Percentiles rank a stretch among this genome's conserved stretches.
Conservation (phyloP, 164 flowering plant species). For the Magnolia changhungtana region DNA sequence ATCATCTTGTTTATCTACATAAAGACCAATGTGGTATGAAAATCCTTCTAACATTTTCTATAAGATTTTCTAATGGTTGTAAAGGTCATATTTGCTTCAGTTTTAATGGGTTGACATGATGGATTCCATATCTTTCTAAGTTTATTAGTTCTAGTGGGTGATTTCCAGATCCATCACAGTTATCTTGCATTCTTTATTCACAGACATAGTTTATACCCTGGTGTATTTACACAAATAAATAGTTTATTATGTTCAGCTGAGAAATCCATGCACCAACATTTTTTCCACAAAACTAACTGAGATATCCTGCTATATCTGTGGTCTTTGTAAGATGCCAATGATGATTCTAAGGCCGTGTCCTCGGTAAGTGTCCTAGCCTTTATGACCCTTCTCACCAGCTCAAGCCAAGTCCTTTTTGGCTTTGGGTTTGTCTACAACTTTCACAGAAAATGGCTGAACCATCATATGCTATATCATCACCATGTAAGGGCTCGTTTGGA, state of each 20-base stretch:
- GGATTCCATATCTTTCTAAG: neutral
- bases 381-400: too few relatives aligned
- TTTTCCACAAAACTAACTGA: neutral
- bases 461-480: too few relatives aligned
- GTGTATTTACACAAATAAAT: neutral
- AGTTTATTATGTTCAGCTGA: neutral
- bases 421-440: too few relatives aligned
- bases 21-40: slow-evolving; percentile 83
- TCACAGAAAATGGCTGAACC: too few relatives aligned
- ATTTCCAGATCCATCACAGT: neutral
- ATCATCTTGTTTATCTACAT: slow-evolving; percentile 65
- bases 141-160: neutral
- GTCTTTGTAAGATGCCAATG: neutral
- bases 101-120: neutral
- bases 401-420: too few relatives aligned
- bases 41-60: neutral
- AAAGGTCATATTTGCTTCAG: neutral
- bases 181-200: neutral
- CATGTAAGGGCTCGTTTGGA: too few relatives aligned
- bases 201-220: too few relatives aligned
- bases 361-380: too few relatives aligned
- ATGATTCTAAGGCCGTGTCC: neutral
- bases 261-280: neutral
- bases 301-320: neutral
- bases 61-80: neutral